These are phyloP conservation scores for Coix lacrymajobi DNA, from an alignment of 176 grass and related monocot genomes.

Conservation along the genomic window DNA sequence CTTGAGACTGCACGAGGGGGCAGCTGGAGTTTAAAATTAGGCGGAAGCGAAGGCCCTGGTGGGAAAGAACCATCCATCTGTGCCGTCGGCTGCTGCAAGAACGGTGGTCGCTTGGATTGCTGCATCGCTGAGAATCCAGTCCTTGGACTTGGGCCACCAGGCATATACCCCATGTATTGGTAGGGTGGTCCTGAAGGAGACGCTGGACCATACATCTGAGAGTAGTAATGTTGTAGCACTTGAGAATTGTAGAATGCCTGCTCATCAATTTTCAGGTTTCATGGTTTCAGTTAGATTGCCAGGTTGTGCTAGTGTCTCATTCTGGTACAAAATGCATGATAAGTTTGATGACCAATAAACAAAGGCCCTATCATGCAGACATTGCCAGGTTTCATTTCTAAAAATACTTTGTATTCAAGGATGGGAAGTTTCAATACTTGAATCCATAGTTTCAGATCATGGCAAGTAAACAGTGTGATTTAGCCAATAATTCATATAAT, in stretches of 20 bases:
- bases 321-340: background rate
- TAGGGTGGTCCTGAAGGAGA: constrained; percentile 56
- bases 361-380: background rate
- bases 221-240: constrained; percentile 64
- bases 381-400: background rate
- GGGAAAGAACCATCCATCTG: constrained; percentile 50
- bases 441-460: background rate
- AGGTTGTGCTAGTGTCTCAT: background rate
- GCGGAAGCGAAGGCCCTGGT: constrained; percentile 39
- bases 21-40: constrained; percentile 66
- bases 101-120: constrained; percentile 25
- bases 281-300: constrained; percentile 10
- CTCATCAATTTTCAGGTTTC: constrained; percentile 7
- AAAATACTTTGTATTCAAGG: background rate
- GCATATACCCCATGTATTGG: constrained; percentile 53
- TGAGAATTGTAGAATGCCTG: constrained; percentile 72
- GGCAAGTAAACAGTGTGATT: background rate
- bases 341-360: background rate
- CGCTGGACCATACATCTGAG: constrained; percentile 54
- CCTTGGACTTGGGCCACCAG: constrained; percentile 27
- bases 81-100: constrained; percentile 38
- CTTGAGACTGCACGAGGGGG: constrained; percentile 55
- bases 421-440: background rate
- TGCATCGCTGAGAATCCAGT: constrained; percentile 39
- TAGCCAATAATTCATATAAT: background rate